Evolutionary conservation across 2,329 filamentous ascomycete genomes (phyloP).

Genomic region (Nemania serpens): DNA sequence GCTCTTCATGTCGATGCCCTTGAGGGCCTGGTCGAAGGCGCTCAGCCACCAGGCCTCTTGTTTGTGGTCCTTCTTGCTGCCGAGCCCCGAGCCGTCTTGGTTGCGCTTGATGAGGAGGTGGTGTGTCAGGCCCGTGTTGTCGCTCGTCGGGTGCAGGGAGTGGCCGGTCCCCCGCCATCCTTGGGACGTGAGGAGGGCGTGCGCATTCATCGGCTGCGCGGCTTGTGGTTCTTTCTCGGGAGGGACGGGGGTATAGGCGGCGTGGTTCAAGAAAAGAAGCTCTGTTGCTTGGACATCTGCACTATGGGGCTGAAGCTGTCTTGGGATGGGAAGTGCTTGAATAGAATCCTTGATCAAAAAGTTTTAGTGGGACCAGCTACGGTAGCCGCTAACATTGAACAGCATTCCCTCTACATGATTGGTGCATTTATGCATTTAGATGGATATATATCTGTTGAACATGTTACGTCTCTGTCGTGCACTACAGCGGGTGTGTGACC

Average conservation of each 20-base stretch:
- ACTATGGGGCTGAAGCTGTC: not conserved
- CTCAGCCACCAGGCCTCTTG: slow-evolving; percentile 96
- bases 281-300: not conserved
- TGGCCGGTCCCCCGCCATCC: slow-evolving; percentile 91
- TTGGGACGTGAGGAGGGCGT: slow-evolving; percentile 80
- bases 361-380: slow-evolving; percentile 25
- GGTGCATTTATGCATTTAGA: not conserved
- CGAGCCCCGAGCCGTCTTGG: slow-evolving; percentile 78
- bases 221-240: not conserved
- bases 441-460: too few relatives aligned
- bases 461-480: too few relatives aligned
- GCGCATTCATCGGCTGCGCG: slow-evolving; percentile 71
- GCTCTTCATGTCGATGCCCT: slow-evolving; percentile 70
- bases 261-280: not conserved
- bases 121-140: slow-evolving; percentile 76
- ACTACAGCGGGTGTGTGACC: too few relatives aligned
- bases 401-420: not conserved
- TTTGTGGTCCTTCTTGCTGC: slow-evolving; percentile 70
- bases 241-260: not conserved
- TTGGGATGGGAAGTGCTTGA: too few relatives aligned
- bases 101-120: slow-evolving; percentile 85
- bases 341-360: slow-evolving; percentile 23
- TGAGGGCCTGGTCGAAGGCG: slow-evolving; percentile 88
- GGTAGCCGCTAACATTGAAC: too few relatives aligned
- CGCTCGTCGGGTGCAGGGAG: slow-evolving; percentile 77